These are phyloP conservation scores for Cordyceps cateniannulata DNA, from an alignment of 2,329 filamentous ascomycete species.

Conservation along the genomic window DNA sequence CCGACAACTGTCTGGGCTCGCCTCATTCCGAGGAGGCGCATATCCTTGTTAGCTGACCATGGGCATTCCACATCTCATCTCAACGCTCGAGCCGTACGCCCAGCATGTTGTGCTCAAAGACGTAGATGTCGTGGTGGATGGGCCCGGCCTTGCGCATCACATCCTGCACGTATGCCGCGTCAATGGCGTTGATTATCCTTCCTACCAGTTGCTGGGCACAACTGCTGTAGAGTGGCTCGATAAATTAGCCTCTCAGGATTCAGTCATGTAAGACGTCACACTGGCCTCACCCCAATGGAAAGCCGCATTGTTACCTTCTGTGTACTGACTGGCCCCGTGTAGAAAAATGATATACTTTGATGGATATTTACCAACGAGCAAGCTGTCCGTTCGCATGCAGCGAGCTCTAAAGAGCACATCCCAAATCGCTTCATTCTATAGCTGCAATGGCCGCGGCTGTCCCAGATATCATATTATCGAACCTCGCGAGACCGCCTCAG, in stretches of 20 bases:
- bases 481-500: conserved; percentile 3
- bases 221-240: conserved; percentile 58
- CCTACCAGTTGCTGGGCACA: conserved; percentile 56
- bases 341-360: conserved; percentile 78
- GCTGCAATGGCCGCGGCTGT: conserved; percentile 24
- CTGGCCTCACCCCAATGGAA: conserved; percentile 4
- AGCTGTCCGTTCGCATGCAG: conserved; percentile 54
- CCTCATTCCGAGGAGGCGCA: not conserved
- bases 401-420: conserved; percentile 53
- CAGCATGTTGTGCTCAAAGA: conserved; percentile 33
- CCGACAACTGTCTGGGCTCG: not conserved
- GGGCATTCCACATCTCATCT: conserved; percentile 54
- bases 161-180: conserved; percentile 52
- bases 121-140: conserved; percentile 58
- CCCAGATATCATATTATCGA: conserved; percentile 17
- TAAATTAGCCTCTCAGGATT: conserved; percentile 44
- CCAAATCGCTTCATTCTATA: conserved; percentile 44
- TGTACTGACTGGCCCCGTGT: conserved; percentile 2
- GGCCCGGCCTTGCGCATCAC: conserved; percentile 71
- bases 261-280: conserved; percentile 50
- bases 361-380: conserved; percentile 65
- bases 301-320: conserved; percentile 15
- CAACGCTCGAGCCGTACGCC: conserved; percentile 47
- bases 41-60: conserved; percentile 27
- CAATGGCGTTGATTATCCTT: conserved; percentile 48